phyloP scores from a whole-genome alignment of 2,329 filamentous ascomycete species.

The Dothideomycetes sp. region DNA sequence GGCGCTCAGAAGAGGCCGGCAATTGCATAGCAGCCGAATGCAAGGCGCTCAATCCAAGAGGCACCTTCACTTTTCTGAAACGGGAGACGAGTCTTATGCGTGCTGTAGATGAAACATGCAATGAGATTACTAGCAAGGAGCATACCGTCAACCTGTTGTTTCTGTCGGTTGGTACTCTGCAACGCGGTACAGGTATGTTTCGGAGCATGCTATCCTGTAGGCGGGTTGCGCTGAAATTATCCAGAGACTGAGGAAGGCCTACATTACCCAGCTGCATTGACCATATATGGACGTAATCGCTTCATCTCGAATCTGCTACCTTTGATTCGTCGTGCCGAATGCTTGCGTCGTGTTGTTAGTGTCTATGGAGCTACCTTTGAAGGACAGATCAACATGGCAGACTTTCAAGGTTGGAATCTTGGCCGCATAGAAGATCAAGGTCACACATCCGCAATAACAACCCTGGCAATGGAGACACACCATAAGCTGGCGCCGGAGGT shows the following conservation, averaged over 20 bases:
- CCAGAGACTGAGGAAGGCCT: conserved; percentile 25
- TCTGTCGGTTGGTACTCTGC: conserved; percentile 33
- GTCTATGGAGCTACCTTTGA: conserved; percentile 16
- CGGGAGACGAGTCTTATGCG: conserved; percentile 37
- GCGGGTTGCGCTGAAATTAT: neutral
- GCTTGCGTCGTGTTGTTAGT: conserved; percentile 17
- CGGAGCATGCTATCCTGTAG: neutral
- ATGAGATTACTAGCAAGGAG: conserved; percentile 37
- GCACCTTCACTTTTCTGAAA: conserved; percentile 34
- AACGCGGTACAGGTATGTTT: conserved; percentile 8
- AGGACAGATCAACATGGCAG: conserved; percentile 15
- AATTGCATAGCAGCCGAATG: conserved; percentile 33
- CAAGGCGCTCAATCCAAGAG: conserved; percentile 31
- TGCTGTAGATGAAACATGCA: conserved; percentile 38
- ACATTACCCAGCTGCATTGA: conserved; percentile 21
- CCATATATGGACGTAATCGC: conserved; percentile 25
- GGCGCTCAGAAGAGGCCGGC: conserved; percentile 30
- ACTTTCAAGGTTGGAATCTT: conserved; percentile 16
- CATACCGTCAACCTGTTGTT: conserved; percentile 41
- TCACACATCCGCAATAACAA: conserved; percentile 16
- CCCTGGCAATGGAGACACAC: conserved; percentile 16
- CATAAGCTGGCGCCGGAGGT: conserved; percentile 15
- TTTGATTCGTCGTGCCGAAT: conserved; percentile 16
- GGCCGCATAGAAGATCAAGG: conserved; percentile 10
- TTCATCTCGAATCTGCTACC: conserved; percentile 27